Evolutionary conservation across 108 stramenopile species (phyloP).

Genomic region (Aureococcus anophagefferens): DNA sequence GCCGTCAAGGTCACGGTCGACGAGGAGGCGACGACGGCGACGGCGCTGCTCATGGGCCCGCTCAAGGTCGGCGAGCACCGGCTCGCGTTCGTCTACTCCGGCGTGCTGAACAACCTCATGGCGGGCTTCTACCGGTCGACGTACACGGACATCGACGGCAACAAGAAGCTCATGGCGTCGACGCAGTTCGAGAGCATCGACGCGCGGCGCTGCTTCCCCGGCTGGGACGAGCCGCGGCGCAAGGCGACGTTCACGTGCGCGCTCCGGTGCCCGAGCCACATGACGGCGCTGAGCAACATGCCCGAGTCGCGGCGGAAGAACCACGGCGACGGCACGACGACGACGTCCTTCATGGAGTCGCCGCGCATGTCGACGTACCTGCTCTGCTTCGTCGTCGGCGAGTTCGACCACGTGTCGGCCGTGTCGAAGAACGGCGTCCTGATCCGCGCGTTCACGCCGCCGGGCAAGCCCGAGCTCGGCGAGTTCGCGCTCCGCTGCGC

Average conservation of each 20-base stretch:
- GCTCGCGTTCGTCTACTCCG: conserved; percentile 59
- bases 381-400: conserved; percentile 78
- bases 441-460: conserved; percentile 79
- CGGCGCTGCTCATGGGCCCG: conserved; percentile 38
- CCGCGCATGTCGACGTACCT: conserved; percentile 90
- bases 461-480: conserved; percentile 67
- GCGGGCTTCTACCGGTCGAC: conserved; percentile 81
- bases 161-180: conserved; percentile 71
- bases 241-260: conserved; percentile 82
- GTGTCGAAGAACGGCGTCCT: conserved; percentile 63
- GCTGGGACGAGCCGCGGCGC: conserved; percentile 91
- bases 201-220: conserved; percentile 72
- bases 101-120: conserved; percentile 86
- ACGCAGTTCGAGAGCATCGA: conserved; percentile 96
- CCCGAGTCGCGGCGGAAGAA: conserved; percentile 61
- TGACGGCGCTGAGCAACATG: conserved; percentile 87
- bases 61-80: conserved; percentile 30
- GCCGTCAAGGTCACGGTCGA: conserved; percentile 39
- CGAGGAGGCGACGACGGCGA: conserved; percentile 56
- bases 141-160: conserved; percentile 73
- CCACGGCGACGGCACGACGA: conserved; percentile 16
- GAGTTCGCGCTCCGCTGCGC: conserved; percentile 76
- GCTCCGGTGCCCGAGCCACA: conserved; percentile 55
- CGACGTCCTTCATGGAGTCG: conserved; percentile 58
- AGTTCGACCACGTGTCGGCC: conserved; percentile 71